These are phyloP conservation scores for Penicillium rolfsii DNA, from an alignment of 2,329 filamentous ascomycete genomes.

Conservation along the genomic window DNA sequence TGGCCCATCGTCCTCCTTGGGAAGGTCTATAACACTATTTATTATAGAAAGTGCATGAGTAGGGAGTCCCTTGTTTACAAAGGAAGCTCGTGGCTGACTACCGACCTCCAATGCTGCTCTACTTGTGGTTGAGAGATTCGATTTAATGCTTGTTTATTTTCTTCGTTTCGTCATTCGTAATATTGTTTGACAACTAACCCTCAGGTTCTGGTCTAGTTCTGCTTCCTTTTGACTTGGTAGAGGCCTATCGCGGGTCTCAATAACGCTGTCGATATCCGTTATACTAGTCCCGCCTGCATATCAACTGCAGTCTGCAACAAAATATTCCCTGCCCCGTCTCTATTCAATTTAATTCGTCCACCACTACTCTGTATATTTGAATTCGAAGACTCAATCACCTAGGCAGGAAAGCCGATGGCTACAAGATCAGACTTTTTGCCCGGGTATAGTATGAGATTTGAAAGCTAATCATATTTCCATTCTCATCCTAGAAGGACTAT, in stretches of 20 bases:
- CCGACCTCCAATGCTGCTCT: too few relatives aligned
- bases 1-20: conserved; percentile 15
- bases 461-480: neutral
- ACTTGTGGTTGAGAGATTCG: neutral
- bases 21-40: conserved; percentile 15
- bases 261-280: conserved; percentile 21
- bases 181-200: neutral
- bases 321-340: conserved; percentile 13
- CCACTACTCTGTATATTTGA: neutral
- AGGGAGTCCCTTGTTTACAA: conserved; percentile 3
- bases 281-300: conserved; percentile 13
- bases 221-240: neutral
- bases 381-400: neutral
- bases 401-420: neutral
- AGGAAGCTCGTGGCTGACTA: neutral
- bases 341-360: conserved; percentile 2
- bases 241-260: neutral
- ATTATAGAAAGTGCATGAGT: conserved; percentile 8
- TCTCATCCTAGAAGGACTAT: neutral
- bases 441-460: neutral
- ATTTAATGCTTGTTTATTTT: neutral
- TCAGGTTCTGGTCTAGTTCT: neutral
- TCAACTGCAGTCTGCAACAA: conserved; percentile 17
- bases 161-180: neutral
- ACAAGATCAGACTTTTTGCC: neutral